These are phyloP conservation scores for Cercospora sesami DNA, from an alignment of 2,329 filamentous ascomycete species.

Conservation along the genomic window DNA sequence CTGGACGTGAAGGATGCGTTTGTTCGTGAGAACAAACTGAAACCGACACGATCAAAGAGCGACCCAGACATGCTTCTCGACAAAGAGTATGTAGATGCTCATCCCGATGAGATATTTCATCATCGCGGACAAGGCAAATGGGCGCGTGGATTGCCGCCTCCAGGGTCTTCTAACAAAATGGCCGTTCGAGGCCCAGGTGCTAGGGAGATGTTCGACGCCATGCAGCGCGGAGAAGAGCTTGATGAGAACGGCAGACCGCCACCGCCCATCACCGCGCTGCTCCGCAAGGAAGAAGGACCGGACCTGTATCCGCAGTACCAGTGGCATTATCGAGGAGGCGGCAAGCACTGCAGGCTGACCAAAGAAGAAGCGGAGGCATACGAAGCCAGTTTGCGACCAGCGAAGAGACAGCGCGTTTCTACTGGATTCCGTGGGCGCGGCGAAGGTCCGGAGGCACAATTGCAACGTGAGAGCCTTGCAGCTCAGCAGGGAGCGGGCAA, in stretches of 20 bases:
- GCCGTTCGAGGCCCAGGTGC: constrained; percentile 35
- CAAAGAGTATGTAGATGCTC: constrained; percentile 29
- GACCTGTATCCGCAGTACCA: constrained; percentile 34
- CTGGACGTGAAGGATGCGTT: constrained; percentile 8
- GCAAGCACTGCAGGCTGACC: constrained; percentile 36
- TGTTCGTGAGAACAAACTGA: constrained; percentile 8
- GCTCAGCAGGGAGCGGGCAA: constrained; percentile 15
- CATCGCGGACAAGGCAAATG: constrained; percentile 33
- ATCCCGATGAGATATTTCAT: constrained; percentile 33
- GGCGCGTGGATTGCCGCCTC: constrained; percentile 32
- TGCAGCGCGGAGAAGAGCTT: constrained; percentile 22
- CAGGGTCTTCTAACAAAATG: constrained; percentile 31
- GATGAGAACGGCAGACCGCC: constrained; percentile 21
- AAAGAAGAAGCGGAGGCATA: constrained; percentile 30
- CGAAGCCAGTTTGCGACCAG: constrained; percentile 11
- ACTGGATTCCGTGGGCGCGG: constrained; percentile 10
- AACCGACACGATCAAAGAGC: constrained; percentile 16
- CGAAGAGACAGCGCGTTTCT: constrained; percentile 17
- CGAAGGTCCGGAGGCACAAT: constrained; percentile 30
- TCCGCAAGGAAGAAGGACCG: constrained; percentile 36
- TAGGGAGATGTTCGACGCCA: constrained; percentile 15
- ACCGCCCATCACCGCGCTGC: constrained; percentile 30
- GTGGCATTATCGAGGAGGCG: constrained; percentile 39
- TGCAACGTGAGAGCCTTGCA: constrained; percentile 27
- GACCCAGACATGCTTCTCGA: constrained; percentile 26